Evolutionary conservation across 495 filamentous ascomycete species (phyloP).

Genomic region (Penicillium fimorum): DNA sequence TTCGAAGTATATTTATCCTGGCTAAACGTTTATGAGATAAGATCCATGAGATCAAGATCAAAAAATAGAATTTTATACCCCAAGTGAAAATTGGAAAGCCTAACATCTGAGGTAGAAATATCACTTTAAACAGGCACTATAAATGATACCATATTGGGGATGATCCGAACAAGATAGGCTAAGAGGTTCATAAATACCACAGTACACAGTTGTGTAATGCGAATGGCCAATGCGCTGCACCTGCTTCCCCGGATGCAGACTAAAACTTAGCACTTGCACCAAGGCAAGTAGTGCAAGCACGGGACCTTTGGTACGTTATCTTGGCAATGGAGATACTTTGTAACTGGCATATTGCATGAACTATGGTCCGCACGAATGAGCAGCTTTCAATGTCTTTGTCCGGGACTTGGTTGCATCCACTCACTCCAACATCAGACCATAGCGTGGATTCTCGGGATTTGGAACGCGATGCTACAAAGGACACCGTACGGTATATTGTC

Average conservation of each 20-base stretch:
- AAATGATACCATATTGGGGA: background rate
- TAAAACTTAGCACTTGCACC: background rate
- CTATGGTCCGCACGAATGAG: constrained; percentile 10
- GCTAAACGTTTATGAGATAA: constrained; percentile 3
- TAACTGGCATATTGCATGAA: constrained; percentile 1
- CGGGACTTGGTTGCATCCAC: background rate
- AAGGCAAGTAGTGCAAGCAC: background rate
- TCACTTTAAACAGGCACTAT: too few species aligned
- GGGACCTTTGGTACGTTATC: background rate
- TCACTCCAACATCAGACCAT: constrained; percentile 1
- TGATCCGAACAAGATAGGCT: background rate
- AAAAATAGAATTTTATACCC: constrained; percentile 14
- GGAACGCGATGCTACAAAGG: constrained; percentile 4
- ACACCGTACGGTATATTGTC: constrained; percentile 1
- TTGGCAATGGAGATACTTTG: constrained; percentile 1
- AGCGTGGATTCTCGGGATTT: background rate
- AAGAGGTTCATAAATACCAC: background rate
- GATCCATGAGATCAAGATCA: background rate
- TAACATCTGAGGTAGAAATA: too few species aligned
- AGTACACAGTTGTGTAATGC: background rate
- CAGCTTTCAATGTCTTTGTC: background rate
- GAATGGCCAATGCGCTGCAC: background rate
- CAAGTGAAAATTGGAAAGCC: background rate
- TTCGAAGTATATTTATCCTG: constrained; percentile 3
- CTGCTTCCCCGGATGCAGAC: constrained; percentile 5